Percentiles rank a stretch among this genome's conserved stretches.
Conservation (phyloP, 306 rosid genomes). For the Fragaria vesca region DNA sequence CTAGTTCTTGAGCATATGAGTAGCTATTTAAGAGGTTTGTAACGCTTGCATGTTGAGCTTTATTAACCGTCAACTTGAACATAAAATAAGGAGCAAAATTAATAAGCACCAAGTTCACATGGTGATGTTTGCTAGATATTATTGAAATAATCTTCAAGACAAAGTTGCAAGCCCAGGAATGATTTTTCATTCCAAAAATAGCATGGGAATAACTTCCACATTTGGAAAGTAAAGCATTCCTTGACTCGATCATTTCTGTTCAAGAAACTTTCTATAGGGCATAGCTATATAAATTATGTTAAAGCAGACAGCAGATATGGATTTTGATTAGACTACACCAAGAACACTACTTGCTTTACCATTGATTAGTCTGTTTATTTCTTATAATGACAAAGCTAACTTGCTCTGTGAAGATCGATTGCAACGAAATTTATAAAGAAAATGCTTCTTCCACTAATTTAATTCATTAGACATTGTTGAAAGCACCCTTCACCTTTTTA, state of each 20-base stretch:
- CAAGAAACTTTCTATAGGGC: slow-evolving; percentile 24
- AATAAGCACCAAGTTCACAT: slow-evolving; percentile 49
- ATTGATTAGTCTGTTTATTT: slow-evolving; percentile 7
- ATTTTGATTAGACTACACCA: slow-evolving; percentile 82
- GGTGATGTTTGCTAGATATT: slow-evolving; percentile 44
- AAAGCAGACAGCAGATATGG: slow-evolving; percentile 26
- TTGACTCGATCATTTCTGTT: slow-evolving; percentile 20
- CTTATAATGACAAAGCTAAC: not conserved
- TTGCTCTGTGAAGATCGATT: not conserved
- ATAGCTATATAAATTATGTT: slow-evolving; percentile 17
- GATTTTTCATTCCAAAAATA: slow-evolving; percentile 26
- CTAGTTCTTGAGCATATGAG: slow-evolving; percentile 9
- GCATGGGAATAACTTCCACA: slow-evolving; percentile 51
- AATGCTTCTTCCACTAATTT: slow-evolving; percentile 73
- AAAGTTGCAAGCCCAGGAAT: slow-evolving; percentile 36
- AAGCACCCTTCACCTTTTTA: not conserved
- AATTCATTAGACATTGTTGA: slow-evolving; percentile 12
- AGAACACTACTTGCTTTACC: slow-evolving; percentile 16
- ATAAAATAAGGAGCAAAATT: slow-evolving; percentile 36
- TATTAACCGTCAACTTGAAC: slow-evolving; percentile 25
- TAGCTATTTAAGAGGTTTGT: slow-evolving; percentile 56
- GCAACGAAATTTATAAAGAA: slow-evolving; percentile 27
- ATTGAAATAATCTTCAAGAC: slow-evolving; percentile 21
- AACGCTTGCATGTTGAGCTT: slow-evolving; percentile 51
- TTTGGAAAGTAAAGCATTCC: slow-evolving; percentile 35